These are phyloP conservation scores for Phytopythium oedochilum DNA, from an alignment of 352 stramenopile species.

Conservation along the genomic window DNA sequence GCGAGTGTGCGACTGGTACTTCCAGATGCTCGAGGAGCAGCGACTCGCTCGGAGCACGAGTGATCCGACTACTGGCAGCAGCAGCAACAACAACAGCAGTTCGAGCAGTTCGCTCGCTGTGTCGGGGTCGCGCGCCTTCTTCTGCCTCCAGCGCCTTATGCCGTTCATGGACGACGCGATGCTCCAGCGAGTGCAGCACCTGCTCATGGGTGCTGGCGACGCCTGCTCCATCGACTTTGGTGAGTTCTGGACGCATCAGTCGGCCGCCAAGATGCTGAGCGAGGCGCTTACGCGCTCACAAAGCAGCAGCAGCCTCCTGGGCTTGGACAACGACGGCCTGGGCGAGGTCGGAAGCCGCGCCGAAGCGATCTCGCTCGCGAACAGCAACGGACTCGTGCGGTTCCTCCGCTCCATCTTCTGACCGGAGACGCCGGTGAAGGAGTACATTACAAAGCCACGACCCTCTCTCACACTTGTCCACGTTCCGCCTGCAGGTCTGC, in stretches of 20 bases:
- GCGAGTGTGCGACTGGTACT: conserved; percentile 59
- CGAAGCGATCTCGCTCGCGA: conserved; percentile 3
- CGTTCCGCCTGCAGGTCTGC: background rate
- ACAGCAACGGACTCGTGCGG: conserved; percentile 3
- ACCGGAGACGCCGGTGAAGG: background rate
- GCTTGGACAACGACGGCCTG: background rate
- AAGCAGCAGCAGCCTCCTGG: background rate
- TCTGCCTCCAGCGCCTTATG: conserved; percentile 62
- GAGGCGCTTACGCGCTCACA: background rate
- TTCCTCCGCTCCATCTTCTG: conserved; percentile 6
- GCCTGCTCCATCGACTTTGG: conserved; percentile 51
- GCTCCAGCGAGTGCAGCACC: conserved; percentile 45
- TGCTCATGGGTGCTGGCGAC: conserved; percentile 53
- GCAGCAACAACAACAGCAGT: conserved; percentile 7
- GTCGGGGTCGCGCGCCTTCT: conserved; percentile 43
- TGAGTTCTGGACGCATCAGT: conserved; percentile 50
- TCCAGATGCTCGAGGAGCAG: conserved; percentile 11
- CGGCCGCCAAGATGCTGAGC: conserved; percentile 5
- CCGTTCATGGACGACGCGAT: conserved; percentile 50
- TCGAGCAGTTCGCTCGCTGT: conserved; percentile 8
- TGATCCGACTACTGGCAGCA: background rate
- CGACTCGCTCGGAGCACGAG: background rate
- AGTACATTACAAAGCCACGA: too few species aligned
- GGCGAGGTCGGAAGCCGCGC: conserved; percentile 5
- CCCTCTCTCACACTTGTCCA: too few species aligned